phyloP scores from a whole-genome alignment of 192 early-diverging fungal genomes.

The Chytriomyces hyalinus region DNA sequence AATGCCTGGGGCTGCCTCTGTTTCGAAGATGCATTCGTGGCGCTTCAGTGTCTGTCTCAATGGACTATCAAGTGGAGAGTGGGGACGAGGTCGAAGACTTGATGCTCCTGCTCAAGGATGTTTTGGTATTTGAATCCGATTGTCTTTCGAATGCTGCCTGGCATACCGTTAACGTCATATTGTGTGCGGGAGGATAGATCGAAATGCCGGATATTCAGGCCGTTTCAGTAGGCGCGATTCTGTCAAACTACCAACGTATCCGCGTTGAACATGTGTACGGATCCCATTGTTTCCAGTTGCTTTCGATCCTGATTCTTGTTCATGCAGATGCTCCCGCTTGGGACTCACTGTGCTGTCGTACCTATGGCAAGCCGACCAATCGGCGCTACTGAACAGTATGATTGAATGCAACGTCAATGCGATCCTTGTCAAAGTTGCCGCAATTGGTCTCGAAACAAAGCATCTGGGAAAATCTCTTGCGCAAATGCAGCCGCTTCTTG shows the following conservation, averaged over 20 bases:
- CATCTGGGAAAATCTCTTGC: constrained; percentile 82
- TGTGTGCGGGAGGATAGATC: constrained; percentile 17
- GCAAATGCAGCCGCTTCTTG: constrained; percentile 78
- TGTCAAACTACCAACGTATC: constrained; percentile 97
- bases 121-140: constrained; percentile 55
- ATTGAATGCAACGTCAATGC: constrained; percentile 76
- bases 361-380: constrained; percentile 90
- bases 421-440: constrained; percentile 92
- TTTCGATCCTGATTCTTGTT: constrained; percentile 7
- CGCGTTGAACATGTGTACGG: constrained; percentile 92
- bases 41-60: constrained; percentile 61
- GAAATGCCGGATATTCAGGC: constrained; percentile 80
- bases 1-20: constrained; percentile 84
- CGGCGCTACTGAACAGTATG: constrained; percentile 85
- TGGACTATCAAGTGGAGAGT: constrained; percentile 70
- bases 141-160: not conserved
- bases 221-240: constrained; percentile 92
- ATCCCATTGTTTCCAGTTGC: constrained; percentile 10
- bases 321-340: constrained; percentile 78
- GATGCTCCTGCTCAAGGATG: constrained; percentile 70
- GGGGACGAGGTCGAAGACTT: constrained; percentile 97
- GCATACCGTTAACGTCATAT: not conserved
- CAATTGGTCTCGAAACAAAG: constrained; percentile 50
- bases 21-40: constrained; percentile 80
- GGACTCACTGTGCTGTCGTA: constrained; percentile 83